Percentiles rank a stretch among this genome's conserved stretches.
Conservation (phyloP, 345 rosid genomes). For the Brassica rapa region DNA sequence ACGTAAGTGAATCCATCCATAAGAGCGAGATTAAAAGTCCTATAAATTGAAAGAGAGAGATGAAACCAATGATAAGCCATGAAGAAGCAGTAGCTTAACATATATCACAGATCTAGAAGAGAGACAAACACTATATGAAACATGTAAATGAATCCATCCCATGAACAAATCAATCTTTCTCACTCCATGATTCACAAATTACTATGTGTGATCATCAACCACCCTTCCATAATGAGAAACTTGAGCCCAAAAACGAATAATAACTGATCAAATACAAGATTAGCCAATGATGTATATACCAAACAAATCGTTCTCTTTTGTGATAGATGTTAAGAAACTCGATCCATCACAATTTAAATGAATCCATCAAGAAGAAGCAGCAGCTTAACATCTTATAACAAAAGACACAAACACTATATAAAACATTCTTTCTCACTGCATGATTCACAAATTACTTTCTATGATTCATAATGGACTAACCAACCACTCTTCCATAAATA, state of each 20-base stretch:
- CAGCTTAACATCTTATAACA: background rate
- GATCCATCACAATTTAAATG: too few species aligned
- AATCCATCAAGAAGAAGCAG: background rate
- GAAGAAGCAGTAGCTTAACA: background rate
- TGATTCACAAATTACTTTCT: background rate
- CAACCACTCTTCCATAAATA: background rate
- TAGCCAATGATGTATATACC: too few species aligned
- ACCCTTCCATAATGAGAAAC: too few species aligned
- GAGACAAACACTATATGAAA: background rate
- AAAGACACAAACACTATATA: too few species aligned
- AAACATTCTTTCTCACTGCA: too few species aligned
- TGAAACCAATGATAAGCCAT: background rate
- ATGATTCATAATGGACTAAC: background rate
- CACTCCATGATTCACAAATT: background rate
- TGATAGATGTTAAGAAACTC: too few species aligned
- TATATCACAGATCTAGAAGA: background rate
- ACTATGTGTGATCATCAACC: too few species aligned
- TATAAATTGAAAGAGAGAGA: slow-evolving; percentile 24
- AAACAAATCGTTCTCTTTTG: too few species aligned
- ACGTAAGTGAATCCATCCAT: background rate
- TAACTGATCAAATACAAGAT: too few species aligned
- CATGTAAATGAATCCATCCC: background rate
- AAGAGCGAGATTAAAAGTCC: slow-evolving; percentile 40
- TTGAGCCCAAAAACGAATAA: too few species aligned
- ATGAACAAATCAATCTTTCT: too few species aligned